A percentile compares a stretch with the other conserved stretches of the same genome.
These are phyloP conservation scores for Microascus cirrosus DNA, from an alignment of 2,329 filamentous ascomycete species.

Conservation along the genomic window DNA sequence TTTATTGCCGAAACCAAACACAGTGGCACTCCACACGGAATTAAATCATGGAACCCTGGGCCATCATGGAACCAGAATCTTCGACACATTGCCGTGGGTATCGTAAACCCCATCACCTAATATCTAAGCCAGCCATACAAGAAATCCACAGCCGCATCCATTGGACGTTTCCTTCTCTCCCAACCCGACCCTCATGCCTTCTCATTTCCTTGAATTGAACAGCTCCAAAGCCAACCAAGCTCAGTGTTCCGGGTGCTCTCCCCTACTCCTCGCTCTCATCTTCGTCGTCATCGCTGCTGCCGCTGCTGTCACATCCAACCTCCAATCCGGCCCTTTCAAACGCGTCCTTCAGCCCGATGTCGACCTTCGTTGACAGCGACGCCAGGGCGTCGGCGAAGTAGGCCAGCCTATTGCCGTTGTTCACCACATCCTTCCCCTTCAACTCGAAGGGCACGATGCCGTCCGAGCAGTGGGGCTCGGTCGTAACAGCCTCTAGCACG, in stretches of 20 bases:
- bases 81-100: background rate
- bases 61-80: background rate
- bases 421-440: constrained; percentile 37
- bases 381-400: constrained; percentile 47
- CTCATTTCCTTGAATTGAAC: background rate
- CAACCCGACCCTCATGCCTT: background rate
- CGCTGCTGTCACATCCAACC: background rate
- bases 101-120: background rate
- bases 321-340: background rate
- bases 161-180: background rate
- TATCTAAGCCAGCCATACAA: background rate
- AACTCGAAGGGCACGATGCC: constrained; percentile 45
- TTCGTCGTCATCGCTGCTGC: background rate
- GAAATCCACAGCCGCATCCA: background rate
- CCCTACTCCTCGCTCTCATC: background rate
- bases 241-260: background rate
- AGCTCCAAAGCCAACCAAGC: background rate
- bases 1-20: background rate
- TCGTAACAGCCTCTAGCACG: constrained; percentile 29
- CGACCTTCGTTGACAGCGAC: constrained; percentile 36
- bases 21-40: background rate
- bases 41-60: background rate
- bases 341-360: constrained; percentile 37
- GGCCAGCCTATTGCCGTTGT: constrained; percentile 36
- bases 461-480: constrained; percentile 38